Base-by-base conservation (phyloP, 2,329 filamentous ascomycete genomes). In the Xylaria sp. region DNA sequence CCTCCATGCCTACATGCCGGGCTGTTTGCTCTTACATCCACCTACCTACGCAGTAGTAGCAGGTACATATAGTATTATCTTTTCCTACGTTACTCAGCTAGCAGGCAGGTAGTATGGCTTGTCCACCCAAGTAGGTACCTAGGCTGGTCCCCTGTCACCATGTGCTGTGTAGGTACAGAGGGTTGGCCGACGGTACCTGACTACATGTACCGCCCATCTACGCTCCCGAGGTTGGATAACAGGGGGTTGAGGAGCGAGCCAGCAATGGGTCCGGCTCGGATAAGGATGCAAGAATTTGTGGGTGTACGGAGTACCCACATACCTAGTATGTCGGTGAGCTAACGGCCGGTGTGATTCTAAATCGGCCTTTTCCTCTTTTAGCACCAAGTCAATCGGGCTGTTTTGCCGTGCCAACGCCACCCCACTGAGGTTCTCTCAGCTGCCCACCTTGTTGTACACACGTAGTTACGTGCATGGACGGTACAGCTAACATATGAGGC, bases 171-270 rank as follows among this genome's bases (percentile, higher is more conserved):
- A n/a, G n/a, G n/a, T n/a, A 44, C 42, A 17, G 22, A 22, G n/a
- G 13, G 4, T 34, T 3, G 8, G 16, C 16, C 3, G 2, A 7
- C 29, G 34, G 44, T 48, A 48, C 44, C n/a, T 38, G 44, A 2
- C 17, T 38, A 45, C 18, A 4, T 7, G 19, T 3, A 38, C 22
- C 39, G 44, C 22, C 24, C 43, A 44, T 54, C 46, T 52, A 39
- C 50, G 42, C 50, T 56, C 53, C 56, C 56, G 49, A 56, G 47
- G 52, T 56, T 59, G 50, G 44, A 46, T 49, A 42, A 49, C 47
- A 56, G 52, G 52, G 52, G 44, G 44, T 43, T 52, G 44, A 38
- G 47, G 34, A 43, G 43, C 24, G 48, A 54, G 48, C 50, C 50
- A 57, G 17, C 44, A 37, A 57, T 29, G 44, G 43, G 48, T 39